phyloP scores from a whole-genome alignment of 345 rosid genomes.

The Rubroshorea leprosula region DNA sequence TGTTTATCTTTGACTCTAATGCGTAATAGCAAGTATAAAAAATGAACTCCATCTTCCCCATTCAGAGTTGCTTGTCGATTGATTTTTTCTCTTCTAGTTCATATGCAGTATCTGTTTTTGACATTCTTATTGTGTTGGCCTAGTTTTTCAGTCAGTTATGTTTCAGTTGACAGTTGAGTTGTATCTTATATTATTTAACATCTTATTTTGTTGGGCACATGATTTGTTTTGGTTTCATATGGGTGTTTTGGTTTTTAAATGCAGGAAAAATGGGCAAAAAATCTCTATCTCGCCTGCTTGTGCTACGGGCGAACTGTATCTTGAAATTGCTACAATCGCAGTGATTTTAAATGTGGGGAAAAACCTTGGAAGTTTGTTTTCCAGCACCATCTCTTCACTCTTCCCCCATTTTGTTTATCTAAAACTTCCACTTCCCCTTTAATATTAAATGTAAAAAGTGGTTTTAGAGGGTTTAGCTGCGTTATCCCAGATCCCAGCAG shows the following conservation, averaged over 20 bases:
- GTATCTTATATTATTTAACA: no score
- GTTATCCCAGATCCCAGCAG: background rate
- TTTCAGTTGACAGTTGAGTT: no score
- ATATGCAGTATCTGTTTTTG: no score
- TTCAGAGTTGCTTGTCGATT: no score
- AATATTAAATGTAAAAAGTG: background rate
- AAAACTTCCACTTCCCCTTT: background rate
- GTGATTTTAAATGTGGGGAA: background rate
- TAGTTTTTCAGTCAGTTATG: no score
- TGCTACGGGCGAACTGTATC: conserved; percentile 26
- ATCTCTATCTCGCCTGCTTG: conserved; percentile 20
- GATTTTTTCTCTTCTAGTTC: no score
- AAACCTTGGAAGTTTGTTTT: background rate
- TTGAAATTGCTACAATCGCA: background rate
- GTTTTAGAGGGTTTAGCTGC: background rate
- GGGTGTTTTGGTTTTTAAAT: background rate
- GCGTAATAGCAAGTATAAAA: no score
- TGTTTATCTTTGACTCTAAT: no score
- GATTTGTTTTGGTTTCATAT: background rate
- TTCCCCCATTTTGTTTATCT: background rate
- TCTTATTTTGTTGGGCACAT: background rate
- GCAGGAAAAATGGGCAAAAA: conserved; percentile 25
- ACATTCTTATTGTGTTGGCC: no score
- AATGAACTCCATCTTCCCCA: no score
- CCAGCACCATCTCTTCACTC: background rate